Base-by-base conservation (phyloP, 2,329 filamentous ascomycete genomes). In the Epichloe amarillans region DNA sequence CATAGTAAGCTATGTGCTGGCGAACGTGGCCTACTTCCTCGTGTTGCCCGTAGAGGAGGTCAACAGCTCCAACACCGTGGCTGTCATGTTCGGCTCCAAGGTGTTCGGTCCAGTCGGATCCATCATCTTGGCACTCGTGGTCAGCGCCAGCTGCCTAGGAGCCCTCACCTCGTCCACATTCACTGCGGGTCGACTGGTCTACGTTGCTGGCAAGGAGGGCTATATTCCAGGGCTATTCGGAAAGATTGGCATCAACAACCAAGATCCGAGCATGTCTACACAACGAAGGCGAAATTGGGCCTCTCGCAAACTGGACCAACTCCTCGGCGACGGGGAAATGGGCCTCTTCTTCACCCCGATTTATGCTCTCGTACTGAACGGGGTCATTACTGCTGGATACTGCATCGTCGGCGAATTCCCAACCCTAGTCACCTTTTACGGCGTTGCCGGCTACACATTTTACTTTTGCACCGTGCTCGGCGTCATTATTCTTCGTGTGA, bases 391-490 rank as follows among this genome's bases (percentile, higher is more conserved):
- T 1, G 70, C 77, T 3, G 70, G 77, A 1, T 98, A 97, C 70
- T 82, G 95, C 54, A 62, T 86, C 2, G 82, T 95, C 5, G 93
- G 93, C 67, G 88, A 95, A 65, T 97, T 98, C 64, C 76, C 82
- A 49, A 95, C 91, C 0, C 78, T 98, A 2, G 77, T 97, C 52
- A 97, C 93, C 0, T 98, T 98, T 65, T 97, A 97, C 69, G 93
- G 93, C 51, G 93, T 98, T 12, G 93, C 93, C 0, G 90, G 90
- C 14, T 98, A 98, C 66, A 88, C 88, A 0, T 98, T 98, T 64
- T 98, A 98, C 71, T 98, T 98, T 66, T 72, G 95, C 51, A 94
- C 91, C 0, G 93, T 98, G 0, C 78, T 98, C 0, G 93, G 93
- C 0, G 75, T 98, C 46, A 96, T 98, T 55, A 79, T 98, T 49